Evolutionary conservation across 2,329 filamentous ascomycete species (phyloP), one percentile per base, ranked within the genome.

Genomic region (Fonsecaea erecta): DNA sequence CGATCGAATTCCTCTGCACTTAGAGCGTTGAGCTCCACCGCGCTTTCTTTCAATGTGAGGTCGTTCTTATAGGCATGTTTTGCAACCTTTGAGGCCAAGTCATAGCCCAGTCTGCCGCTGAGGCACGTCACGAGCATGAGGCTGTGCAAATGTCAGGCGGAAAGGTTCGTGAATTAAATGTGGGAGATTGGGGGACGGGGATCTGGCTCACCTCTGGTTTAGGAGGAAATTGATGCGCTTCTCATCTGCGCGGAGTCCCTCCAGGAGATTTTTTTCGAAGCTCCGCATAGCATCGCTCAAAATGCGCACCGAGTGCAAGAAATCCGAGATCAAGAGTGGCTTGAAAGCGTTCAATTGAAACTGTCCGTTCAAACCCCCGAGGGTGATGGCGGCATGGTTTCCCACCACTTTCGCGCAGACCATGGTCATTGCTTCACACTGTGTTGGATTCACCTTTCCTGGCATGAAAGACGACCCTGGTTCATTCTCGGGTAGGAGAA

Each of bases 31-130:
- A 99, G 86, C 84, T 98, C 92, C 84, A 98, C 88, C 21, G 95
- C 94, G 75, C 90, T 94, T 82, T 96, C 83, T 85, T 97, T 97
- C 65, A 99, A 86, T 24, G 93, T 97, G 58, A 94, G 81, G 34
- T 93, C 92, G 87, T 98, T 98, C 87, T 97, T 97, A 84, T 99
- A 94, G 14, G 95, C 95, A 76, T 99, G 96, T 89, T 97, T 97
- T 75, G 93, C 93, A 28, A 97, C 93, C 84, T 96, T 96, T 80
- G 89, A 93, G 59, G 93, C 93, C 91, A 95, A 96, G 77, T 97
- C 93, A 80, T 97, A 97, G 66, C 93, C 93, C 76, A 98, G 97
- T 80, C 96, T 91, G 72, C 93, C 93, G 85, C 97, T 97, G 69
- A 98, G 85, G 84, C 94, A 97, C 70, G 95, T 99, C 40, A 98